A percentile compares a stretch with the other conserved stretches of the same genome.
Evolutionary conservation across 805 yeast genomes (phyloP).

Genomic region (Spathaspora gorwiae): DNA sequence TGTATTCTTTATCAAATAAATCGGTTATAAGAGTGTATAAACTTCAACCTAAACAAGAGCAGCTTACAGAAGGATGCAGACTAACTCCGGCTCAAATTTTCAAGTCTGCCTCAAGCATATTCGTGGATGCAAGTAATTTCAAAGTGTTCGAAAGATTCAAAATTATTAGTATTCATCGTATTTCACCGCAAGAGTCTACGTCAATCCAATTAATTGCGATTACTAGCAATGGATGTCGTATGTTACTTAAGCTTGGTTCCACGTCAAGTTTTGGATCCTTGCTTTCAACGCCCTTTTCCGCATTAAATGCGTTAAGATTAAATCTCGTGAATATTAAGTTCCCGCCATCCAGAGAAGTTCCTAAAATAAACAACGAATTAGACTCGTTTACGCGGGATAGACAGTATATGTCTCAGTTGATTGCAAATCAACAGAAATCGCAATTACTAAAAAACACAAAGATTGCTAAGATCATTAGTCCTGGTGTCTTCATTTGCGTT

Average conservation of each 20-base stretch:
- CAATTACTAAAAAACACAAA: conserved; percentile 57
- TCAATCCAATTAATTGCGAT: conserved; percentile 72
- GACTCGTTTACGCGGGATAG: conserved; percentile 39
- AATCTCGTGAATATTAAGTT: conserved; percentile 49
- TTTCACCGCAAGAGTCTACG: conserved; percentile 59
- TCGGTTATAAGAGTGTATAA: conserved; percentile 80
- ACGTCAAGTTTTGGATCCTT: conserved; percentile 15
- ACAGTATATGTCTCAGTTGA: conserved; percentile 36
- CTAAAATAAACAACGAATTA: conserved; percentile 35
- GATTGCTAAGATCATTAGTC: conserved; percentile 63
- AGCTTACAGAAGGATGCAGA: conserved; percentile 28
- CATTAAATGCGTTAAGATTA: conserved; percentile 22
- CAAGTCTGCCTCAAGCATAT: conserved; percentile 46
- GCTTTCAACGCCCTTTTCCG: conserved; percentile 15
- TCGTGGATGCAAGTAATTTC: conserved; percentile 52
- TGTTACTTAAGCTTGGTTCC: conserved; percentile 52
- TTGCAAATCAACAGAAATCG: conserved; percentile 42
- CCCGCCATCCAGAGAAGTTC: conserved; percentile 56
- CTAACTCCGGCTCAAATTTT: conserved; percentile 44
- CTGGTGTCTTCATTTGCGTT: conserved; percentile 81
- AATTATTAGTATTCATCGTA: conserved; percentile 59
- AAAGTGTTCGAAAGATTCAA: conserved; percentile 48
- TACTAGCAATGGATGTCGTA: conserved; percentile 79
- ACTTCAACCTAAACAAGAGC: conserved; percentile 43
- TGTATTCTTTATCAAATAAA: conserved; percentile 78